Percentiles rank a stretch among this genome's conserved stretches.
These are phyloP conservation scores for Candida takata DNA, from an alignment of 805 yeast species.

Conservation along the genomic window DNA sequence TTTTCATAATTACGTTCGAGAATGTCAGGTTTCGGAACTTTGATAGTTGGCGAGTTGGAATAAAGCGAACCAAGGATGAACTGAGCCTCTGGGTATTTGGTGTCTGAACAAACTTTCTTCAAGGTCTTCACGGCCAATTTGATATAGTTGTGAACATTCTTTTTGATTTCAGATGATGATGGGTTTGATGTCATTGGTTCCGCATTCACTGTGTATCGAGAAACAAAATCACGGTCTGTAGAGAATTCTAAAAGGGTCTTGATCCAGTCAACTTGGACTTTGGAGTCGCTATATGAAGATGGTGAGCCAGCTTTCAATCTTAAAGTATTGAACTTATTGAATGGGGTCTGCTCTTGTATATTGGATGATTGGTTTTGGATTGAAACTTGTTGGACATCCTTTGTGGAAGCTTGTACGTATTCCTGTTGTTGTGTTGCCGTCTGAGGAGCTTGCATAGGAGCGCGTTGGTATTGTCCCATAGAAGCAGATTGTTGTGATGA, in stretches of 20 bases:
- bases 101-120: constrained; percentile 44
- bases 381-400: no score
- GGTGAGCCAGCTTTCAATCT: constrained; percentile 27
- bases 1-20: constrained; percentile 48
- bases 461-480: no score
- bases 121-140: constrained; percentile 52
- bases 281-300: constrained; percentile 18
- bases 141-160: constrained; percentile 49
- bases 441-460: no score
- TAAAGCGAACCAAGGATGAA: constrained; percentile 57
- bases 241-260: constrained; percentile 43
- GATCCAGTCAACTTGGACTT: constrained; percentile 59
- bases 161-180: constrained; percentile 36
- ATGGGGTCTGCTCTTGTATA: not conserved
- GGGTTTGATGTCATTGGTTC: constrained; percentile 31
- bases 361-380: no score
- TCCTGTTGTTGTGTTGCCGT: no score
- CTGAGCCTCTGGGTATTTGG: constrained; percentile 49
- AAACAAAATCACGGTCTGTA: constrained; percentile 34
- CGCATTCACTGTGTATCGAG: constrained; percentile 42
- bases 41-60: constrained; percentile 41
- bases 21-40: constrained; percentile 38
- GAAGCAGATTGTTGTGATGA: no score
- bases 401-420: no score
- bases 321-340: not conserved